Evolutionary conservation across 805 yeast genomes (phyloP), one percentile per base, ranked within the genome.

Genomic region (Spathaspora hagerdaliae): DNA sequence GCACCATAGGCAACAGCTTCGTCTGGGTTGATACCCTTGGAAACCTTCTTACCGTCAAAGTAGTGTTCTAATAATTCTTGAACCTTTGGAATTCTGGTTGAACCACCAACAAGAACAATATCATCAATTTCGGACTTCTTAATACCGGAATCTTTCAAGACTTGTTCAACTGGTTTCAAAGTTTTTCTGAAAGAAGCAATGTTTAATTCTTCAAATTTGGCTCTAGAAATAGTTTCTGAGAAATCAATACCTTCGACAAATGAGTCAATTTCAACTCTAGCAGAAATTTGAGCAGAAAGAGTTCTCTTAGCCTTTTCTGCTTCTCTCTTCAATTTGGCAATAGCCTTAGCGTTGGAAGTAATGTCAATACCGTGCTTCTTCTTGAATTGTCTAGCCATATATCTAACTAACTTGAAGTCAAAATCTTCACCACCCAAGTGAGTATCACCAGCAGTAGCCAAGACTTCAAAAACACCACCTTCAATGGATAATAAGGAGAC

Each of bases 401-500:
- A 67, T 62, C 63, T 67, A 42, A 72, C 75, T 45, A 72, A 41
- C 57, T 71, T 70, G 65, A 64, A 62, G 58, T 72, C 77, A 51
- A 72, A 72, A 60, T 72, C 77, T 64, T 72, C 75, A 64, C 77
- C 77, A 64, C 77, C 77, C 62, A 72, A 72, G 64, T 72, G 77
- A 47, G 77, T 71, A 64, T 71, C 77, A 68, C 77, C 77, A 51
- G 74, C 71, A 48, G 77, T 71, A 50, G 77, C 71, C 58, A 66
- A 64, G 47, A 72, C 77, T 65, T 71, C 75, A 52, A 72, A 72
- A 50, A 71, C 74, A 64, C 77, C 76, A 47, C 75, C 75, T 62
- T 69, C 74, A 45, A 71, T 70, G 41, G 72, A 63, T 54, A 88
- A 78, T 45, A 88, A 74, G 8, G 96, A 89, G 29, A 88, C 96